Evolutionary conservation across 768 basidiomycete genomes (phyloP).

Genomic region (Tricholoma terreum): DNA sequence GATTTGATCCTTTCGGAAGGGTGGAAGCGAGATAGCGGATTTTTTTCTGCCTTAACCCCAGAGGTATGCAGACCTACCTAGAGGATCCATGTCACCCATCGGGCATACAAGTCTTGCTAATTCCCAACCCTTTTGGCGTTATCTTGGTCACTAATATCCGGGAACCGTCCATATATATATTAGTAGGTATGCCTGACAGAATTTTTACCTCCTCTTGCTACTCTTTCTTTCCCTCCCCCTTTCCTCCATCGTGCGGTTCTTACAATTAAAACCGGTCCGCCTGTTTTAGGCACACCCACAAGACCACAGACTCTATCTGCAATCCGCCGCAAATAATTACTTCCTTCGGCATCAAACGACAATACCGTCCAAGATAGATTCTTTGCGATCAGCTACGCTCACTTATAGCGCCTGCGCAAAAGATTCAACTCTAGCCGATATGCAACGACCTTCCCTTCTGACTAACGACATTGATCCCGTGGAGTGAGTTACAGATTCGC

Average conservation of each 20-base stretch:
- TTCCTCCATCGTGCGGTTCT: background rate
- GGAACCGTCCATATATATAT: background rate
- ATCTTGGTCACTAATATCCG: constrained; percentile 4
- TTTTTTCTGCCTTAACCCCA: background rate
- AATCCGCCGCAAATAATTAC: background rate
- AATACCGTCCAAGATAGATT: background rate
- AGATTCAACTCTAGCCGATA: constrained; percentile 4
- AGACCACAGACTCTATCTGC: background rate
- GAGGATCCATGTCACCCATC: background rate
- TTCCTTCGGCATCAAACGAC: background rate
- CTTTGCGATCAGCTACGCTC: background rate
- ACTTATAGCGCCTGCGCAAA: background rate
- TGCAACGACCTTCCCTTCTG: constrained; percentile 33
- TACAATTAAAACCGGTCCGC: background rate
- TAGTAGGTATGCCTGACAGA: background rate
- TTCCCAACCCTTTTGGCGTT: constrained; percentile 3
- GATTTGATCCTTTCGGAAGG: constrained; percentile 1
- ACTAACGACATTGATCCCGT: constrained; percentile 28
- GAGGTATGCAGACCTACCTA: background rate
- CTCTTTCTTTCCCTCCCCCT: background rate
- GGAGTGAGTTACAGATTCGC: constrained; percentile 25
- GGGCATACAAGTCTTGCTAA: constrained; percentile 1
- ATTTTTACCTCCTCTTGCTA: background rate
- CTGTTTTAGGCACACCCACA: background rate
- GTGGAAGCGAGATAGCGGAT: constrained; percentile 7